phyloP scores from a whole-genome alignment of 2,329 filamentous ascomycete genomes.

The Cryphonectria naterciae region DNA sequence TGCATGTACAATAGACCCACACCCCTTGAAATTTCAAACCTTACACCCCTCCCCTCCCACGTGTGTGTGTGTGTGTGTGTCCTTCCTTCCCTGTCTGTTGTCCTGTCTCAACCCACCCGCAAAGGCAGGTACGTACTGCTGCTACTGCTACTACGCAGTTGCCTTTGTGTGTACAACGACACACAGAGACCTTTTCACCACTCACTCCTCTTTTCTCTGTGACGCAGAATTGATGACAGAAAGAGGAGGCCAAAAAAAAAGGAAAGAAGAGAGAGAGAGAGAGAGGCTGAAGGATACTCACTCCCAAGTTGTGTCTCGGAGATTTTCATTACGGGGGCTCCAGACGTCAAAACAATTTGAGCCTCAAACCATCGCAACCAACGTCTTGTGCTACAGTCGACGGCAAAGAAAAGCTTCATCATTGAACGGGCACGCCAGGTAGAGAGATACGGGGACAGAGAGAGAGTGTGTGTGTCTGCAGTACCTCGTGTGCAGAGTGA shows the following conservation, averaged over 20 bases:
- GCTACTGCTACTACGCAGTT: not conserved
- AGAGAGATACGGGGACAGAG: not conserved
- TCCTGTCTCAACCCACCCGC: not conserved
- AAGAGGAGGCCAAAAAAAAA: not conserved
- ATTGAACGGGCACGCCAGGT: not conserved
- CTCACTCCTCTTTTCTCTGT: not conserved
- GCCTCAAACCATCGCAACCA: not conserved
- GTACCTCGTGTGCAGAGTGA: not conserved
- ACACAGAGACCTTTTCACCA: conserved; percentile 17
- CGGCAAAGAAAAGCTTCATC: not conserved
- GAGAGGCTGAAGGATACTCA: not conserved
- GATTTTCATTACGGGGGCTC: not conserved
- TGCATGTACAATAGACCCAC: not conserved
- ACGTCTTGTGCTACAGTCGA: conserved; percentile 4
- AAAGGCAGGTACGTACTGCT: not conserved
- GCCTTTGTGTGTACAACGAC: conserved; percentile 16
- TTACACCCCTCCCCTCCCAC: not conserved
- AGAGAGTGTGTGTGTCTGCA: not conserved
- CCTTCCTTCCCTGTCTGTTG: not conserved
- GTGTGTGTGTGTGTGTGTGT: no score
- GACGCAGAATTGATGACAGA: not conserved
- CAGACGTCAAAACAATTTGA: not conserved
- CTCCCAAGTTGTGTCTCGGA: conserved; percentile 16
- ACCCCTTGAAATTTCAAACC: not conserved
- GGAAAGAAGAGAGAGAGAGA: not conserved